Evolutionary conservation across 768 basidiomycete species (phyloP).

Genomic region (Naganishia antarctica): DNA sequence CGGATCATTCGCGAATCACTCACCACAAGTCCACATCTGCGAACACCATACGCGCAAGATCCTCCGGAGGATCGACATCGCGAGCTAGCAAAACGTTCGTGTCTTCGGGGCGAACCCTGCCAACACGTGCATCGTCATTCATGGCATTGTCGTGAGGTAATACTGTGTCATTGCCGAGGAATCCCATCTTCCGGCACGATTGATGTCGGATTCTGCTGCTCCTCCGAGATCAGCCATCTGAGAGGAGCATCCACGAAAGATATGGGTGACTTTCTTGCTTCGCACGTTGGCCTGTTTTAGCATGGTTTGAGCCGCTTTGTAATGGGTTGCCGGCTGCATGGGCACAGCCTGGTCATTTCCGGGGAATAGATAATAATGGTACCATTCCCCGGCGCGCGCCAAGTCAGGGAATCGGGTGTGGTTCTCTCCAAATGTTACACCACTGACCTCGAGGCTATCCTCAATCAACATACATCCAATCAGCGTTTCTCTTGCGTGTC

Average conservation of each 20-base stretch:
- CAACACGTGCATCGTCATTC: not conserved
- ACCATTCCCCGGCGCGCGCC: not conserved
- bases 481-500: not conserved
- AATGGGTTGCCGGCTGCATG: not conserved
- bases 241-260: not conserved
- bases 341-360: not conserved
- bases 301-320: not conserved
- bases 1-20: not conserved
- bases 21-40: not conserved
- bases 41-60: not conserved
- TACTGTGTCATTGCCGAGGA: not conserved
- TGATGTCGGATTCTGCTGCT: not conserved
- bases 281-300: not conserved
- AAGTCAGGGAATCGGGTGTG: not conserved
- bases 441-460: not conserved
- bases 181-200: not conserved
- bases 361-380: not conserved
- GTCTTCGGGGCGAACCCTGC: not conserved
- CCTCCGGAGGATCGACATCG: not conserved
- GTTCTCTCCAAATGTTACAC: not conserved
- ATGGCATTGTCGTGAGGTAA: slow-evolving; percentile 1
- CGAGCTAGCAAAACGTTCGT: not conserved
- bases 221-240: not conserved
- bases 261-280: not conserved
- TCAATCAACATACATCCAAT: not conserved